Evolutionary conservation across 2,329 filamentous ascomycete species (phyloP), one percentile per base, ranked within the genome.

Genomic region (Calonectria hawksworthii): DNA sequence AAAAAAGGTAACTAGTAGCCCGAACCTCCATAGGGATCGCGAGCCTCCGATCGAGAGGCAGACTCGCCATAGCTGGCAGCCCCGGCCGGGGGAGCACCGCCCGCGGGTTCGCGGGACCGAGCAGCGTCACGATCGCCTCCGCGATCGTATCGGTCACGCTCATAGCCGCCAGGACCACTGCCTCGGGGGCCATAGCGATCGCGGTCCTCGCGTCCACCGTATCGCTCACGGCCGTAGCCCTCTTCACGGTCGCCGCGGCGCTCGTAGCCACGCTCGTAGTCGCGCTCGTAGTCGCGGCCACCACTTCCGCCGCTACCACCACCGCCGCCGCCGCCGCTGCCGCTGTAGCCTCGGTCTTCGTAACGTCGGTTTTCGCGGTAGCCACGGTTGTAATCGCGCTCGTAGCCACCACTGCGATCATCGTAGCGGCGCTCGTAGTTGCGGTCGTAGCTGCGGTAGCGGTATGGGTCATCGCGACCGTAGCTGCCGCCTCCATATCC

Each of bases 391-490:
- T 88, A 87, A 70, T 86, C 83, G 67, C 85, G 84, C 6, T 74
- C 72, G n/a, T 74, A 70, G 28, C 85, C 84, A 11, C 84, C 81
- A 36, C 86, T 83, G 52, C 88, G 87, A 63, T 88, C 87, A n/a
- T 89, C 88, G 41, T 88, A 83, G 72, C 86, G 83, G 78, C 87
- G 86, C 70, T 88, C 87, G 76, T 88, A 85, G 76, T 86, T 86
- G 81, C 80, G 81, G 11, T 85, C 84, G 61, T 85, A 84, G 30
- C 88, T 85, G 74, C 89, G 88, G 84, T 90, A 90, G 78, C 90
- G 89, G 85, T 92, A 92, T 64, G 89, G 87, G 75, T 92, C 90
- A 74, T 92, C 90, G 68, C 89, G 89, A 67, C 89, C 86, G 70
- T 87, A 86, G 51, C 88, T 86, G 41, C 85, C 85, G 54, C 86